Base-by-base conservation (phyloP, 768 basidiomycete species). In the Mycena filopes region DNA sequence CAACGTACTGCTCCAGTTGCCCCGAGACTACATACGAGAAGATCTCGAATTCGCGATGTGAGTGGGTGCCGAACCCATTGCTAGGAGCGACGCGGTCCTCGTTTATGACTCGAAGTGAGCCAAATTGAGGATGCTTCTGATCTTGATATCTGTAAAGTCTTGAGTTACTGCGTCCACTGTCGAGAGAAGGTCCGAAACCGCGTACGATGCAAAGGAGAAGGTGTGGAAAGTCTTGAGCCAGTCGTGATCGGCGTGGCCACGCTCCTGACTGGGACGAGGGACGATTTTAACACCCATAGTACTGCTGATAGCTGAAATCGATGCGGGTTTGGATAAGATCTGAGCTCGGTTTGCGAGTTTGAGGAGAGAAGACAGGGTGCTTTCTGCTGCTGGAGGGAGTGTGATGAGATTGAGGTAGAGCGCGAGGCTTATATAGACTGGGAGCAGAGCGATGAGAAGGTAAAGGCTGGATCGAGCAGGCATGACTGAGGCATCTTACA, bases 151-250 rank as follows among this genome's bases (percentile, higher is more conserved):
- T 69, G 23, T 2, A 41, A 15, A 61, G 16, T 16, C 13, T 11
- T 43, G 1, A n/a, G 40, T 60, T 18, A 21, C 2, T 11, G 15
- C n/a, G n/a, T n/a, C n/a, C n/a, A 4, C 9, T 11, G 9, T 72
- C 72, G 49, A 36, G 72, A 70, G 26, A 74, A 63, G 62, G 73
- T 0, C 55, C 15, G 41, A 9, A 55, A 13, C 4, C n/a, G 81
- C 87, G 41, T 73, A 91, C 89, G 77, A 76, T 0, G 90, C 86
- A 70, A 93, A 93, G 1, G 90, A 86, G 74, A 95, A 96, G 0
- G 93, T 92, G 70, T 95, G 90, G 82, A 93, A 92, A 0, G 92
- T 89, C 82, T 94, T 95, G 56, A 96, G 80, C 94, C 94, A 96
- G 26, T 86, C 91, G 69, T 94, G 93, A 72, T 95, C 87, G 9